These are phyloP conservation scores for Zygosaccharomyces bailii DNA, from an alignment of 805 yeast species.

Conservation along the genomic window DNA sequence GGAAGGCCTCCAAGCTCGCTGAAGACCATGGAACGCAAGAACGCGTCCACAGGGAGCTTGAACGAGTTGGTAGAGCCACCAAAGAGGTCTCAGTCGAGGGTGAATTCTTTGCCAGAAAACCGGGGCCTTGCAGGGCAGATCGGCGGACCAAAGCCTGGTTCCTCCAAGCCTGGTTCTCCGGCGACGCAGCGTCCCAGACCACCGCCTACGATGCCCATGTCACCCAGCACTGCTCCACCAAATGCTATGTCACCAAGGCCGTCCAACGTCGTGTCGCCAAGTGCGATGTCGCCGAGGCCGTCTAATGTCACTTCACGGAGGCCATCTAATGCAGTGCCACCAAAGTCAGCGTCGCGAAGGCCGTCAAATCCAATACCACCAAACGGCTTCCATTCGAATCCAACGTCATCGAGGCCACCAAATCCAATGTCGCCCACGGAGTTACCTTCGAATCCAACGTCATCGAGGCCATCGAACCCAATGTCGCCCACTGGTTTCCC, in stretches of 20 bases:
- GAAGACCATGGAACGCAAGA: conserved; percentile 8
- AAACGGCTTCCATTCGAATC: background rate
- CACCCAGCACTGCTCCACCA: background rate
- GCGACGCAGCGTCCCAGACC: background rate
- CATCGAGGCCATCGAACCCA: background rate
- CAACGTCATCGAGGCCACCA: background rate
- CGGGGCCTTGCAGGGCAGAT: background rate
- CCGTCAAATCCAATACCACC: background rate
- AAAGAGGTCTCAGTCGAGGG: conserved; percentile 8
- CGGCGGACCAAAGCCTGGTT: background rate
- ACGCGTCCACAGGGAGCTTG: conserved; percentile 13
- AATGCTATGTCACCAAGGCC: background rate
- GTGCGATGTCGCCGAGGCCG: background rate
- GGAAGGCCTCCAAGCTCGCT: background rate
- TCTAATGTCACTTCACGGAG: background rate
- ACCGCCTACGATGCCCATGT: background rate
- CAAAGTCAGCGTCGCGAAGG: background rate
- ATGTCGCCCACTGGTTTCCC: background rate
- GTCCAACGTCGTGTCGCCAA: background rate
- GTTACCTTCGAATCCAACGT: background rate
- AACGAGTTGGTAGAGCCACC: conserved; percentile 5
- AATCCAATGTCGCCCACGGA: background rate
- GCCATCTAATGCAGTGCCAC: background rate
- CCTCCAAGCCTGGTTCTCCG: background rate
- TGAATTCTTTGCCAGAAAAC: conserved; percentile 9